A percentile compares a stretch with the other conserved stretches of the same genome.
phyloP scores from a whole-genome alignment of 257 asterid species.

The Ilex asprella region DNA sequence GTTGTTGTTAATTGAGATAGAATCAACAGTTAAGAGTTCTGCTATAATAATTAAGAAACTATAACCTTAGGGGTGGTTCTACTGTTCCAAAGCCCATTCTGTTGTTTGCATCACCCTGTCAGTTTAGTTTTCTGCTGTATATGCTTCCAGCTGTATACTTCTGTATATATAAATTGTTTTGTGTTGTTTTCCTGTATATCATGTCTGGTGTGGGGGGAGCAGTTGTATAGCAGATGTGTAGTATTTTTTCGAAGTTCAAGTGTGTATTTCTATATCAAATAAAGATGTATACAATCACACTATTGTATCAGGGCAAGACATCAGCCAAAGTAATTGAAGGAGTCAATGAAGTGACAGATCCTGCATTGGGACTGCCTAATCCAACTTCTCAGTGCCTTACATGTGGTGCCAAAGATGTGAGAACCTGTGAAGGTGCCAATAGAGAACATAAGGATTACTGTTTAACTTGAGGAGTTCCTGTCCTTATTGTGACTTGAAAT shows the following conservation, averaged over 20 bases:
- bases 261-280: too few species aligned
- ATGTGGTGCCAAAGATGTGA: constrained; percentile 63
- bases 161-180: too few species aligned
- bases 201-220: too few species aligned
- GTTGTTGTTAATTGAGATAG: not conserved
- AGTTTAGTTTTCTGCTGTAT: too few species aligned
- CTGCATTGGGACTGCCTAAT: constrained; percentile 76
- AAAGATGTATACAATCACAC: not conserved
- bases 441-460: constrained; percentile 9
- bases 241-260: not conserved
- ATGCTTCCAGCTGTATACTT: too few species aligned
- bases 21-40: too few species aligned
- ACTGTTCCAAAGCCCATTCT: too few species aligned
- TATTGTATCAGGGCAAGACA: constrained; percentile 43
- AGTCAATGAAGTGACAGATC: constrained; percentile 75
- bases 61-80: too few species aligned
- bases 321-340: constrained; percentile 41
- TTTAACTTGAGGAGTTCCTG: constrained; percentile 16
- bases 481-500: constrained; percentile 10
- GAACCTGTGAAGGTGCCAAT: constrained; percentile 75
- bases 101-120: too few species aligned
- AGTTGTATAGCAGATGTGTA: not conserved
- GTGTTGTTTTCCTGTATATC: too few species aligned
- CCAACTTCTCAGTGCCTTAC: constrained; percentile 49
- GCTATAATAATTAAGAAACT: too few species aligned